Evolutionary conservation across 331 rosid species (phyloP).

Genomic region (Malus hybrid): DNA sequence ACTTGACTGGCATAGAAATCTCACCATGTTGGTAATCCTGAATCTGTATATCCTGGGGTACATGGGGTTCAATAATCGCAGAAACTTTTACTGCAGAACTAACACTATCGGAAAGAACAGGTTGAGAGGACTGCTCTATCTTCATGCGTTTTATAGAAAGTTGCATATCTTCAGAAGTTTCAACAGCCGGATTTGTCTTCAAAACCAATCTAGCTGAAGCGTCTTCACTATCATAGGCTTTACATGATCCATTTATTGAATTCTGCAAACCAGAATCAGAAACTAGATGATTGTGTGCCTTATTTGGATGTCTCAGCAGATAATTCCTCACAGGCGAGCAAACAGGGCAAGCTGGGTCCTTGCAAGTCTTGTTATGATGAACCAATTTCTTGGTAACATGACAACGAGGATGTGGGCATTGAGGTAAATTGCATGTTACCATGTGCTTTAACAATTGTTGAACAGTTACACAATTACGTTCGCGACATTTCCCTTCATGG

Average conservation of each 20-base stretch:
- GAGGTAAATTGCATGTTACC: slow-evolving; percentile 31
- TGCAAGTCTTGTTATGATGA: slow-evolving; percentile 59
- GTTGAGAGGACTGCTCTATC: slow-evolving; percentile 58
- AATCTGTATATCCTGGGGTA: slow-evolving; percentile 40
- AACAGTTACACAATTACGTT: slow-evolving; percentile 43
- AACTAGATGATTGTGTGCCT: slow-evolving; percentile 23
- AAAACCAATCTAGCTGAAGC: slow-evolving; percentile 36
- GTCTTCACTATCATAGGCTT: slow-evolving; percentile 41
- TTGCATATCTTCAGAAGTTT: slow-evolving; percentile 53
- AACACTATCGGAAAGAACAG: slow-evolving; percentile 48
- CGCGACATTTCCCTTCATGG: slow-evolving; percentile 76
- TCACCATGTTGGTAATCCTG: slow-evolving; percentile 44
- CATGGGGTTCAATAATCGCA: slow-evolving; percentile 36
- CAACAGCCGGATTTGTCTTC: slow-evolving; percentile 35
- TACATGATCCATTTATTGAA: slow-evolving; percentile 44
- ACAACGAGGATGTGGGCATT: slow-evolving; percentile 58
- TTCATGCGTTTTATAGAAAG: slow-evolving; percentile 77
- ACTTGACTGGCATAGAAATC: slow-evolving; percentile 37
- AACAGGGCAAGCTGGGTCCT: slow-evolving; percentile 64
- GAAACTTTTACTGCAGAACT: slow-evolving; percentile 38
- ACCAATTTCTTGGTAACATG: slow-evolving; percentile 45
- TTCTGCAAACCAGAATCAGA: slow-evolving; percentile 42
- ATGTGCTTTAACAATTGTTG: slow-evolving; percentile 72
- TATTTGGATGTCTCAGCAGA: slow-evolving; percentile 22
- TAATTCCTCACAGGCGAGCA: slow-evolving; percentile 59